Evolutionary conservation across 2,329 filamentous ascomycete genomes (phyloP), one percentile per base, ranked within the genome.

Genomic region (Colletotrichum sp.): DNA sequence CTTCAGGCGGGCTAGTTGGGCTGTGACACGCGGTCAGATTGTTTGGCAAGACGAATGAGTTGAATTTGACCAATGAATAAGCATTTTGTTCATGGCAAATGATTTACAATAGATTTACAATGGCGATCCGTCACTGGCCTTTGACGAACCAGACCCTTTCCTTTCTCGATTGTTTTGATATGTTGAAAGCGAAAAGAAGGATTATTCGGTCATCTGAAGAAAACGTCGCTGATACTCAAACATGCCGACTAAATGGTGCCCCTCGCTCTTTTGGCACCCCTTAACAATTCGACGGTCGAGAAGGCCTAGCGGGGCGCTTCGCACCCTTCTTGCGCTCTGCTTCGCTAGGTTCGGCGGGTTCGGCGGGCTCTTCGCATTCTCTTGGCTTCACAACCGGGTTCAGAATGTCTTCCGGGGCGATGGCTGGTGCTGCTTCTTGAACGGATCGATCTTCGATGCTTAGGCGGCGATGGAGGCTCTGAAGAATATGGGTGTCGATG

Each of bases 321-420:
- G 28, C 55, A 3, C 71, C 64, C 28, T 68, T 73, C 57, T 30
- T 73, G n/a, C 70, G 52, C 52, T 72, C 52, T 8, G 34, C 70
- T 34, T 72, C 70, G 26, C 70, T 72, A 8, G 70, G 63, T 24
- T 72, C 63, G 9, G 59, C 63, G 18, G 63, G 70, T 15, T 72
- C 70, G 7, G 63, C 63, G 9, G 70, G 70, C 52, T 72, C 70
- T 34, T 71, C 30, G 52, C 70, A 72, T 13, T 72, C 70, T 44
- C 63, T 66, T 9, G 70, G 52, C 2, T 26, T 52, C 21, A 72
- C 52, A 9, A 30, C 18, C 8, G 60, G 24, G 30, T 66, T 66
- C 28, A 66, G 8, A 10, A 66, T 49, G 30, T 71, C 69, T 39
- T 32, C 32, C 13, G 49, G 44, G 10, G 57, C 57, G 6, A 64